Percentiles rank a stretch among this genome's conserved stretches.
Conservation (phyloP, 2,329 filamentous ascomycete species). For the Colletotrichum lini region DNA sequence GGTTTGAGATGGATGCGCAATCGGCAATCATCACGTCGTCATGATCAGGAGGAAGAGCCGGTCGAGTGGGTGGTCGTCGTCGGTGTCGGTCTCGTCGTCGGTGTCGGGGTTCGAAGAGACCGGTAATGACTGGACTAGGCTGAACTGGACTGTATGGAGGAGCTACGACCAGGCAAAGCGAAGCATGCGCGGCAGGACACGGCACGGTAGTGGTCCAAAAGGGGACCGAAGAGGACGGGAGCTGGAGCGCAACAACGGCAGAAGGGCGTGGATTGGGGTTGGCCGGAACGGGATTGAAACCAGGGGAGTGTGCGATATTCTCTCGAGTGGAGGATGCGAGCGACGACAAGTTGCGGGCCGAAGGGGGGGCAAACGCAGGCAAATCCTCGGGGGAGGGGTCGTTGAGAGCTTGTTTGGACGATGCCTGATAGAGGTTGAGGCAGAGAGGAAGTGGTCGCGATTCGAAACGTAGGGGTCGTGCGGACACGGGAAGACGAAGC, state of each 20-base stretch:
- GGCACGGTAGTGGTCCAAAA: not conserved
- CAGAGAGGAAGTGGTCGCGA: conserved; percentile 21
- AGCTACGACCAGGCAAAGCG: conserved; percentile 21
- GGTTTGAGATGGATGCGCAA: conserved; percentile 8
- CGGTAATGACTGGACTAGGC: conserved; percentile 17
- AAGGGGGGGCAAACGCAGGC: not conserved
- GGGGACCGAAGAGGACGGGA: not conserved
- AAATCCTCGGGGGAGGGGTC: conserved; percentile 16
- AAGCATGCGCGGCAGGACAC: conserved; percentile 17
- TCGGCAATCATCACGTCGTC: conserved; percentile 34
- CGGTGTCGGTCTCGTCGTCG: conserved; percentile 23
- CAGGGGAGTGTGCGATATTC: not conserved
- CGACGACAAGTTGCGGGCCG: not conserved
- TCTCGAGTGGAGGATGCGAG: not conserved
- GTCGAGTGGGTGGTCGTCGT: conserved; percentile 10
- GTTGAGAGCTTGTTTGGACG: conserved; percentile 14
- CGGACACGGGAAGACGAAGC: not conserved
- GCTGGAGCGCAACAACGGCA: conserved; percentile 9
- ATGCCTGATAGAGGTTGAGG: not conserved
- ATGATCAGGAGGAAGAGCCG: conserved; percentile 19
- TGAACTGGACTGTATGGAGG: conserved; percentile 10
- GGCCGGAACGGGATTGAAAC: not conserved
- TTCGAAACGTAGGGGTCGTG: conserved; percentile 27
- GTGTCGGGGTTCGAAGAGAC: conserved; percentile 23
- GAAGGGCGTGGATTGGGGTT: not conserved